Evolutionary conservation across 768 basidiomycete genomes (phyloP).

Genomic region (Boletus insuetus): DNA sequence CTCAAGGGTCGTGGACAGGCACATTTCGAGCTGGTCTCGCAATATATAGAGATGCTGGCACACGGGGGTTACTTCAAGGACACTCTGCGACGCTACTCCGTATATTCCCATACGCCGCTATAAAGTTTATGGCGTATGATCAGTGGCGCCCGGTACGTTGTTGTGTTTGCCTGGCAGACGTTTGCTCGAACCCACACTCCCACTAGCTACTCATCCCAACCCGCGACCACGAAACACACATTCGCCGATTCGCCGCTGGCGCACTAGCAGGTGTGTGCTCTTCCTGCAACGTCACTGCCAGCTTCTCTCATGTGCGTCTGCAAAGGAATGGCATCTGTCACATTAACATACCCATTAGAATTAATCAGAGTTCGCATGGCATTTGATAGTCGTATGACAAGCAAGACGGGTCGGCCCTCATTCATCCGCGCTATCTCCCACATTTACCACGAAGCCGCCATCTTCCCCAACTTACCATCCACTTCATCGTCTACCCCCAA

Average conservation of each 20-base stretch:
- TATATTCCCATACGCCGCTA: conserved; percentile 94
- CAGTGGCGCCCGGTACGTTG: conserved; percentile 68
- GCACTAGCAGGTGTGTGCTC: conserved; percentile 71
- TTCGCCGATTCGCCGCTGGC: conserved; percentile 81
- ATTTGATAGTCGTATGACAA: conserved; percentile 40
- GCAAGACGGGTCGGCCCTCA: conserved; percentile 41
- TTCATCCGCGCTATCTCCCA: conserved; percentile 54
- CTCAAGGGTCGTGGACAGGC: conserved; percentile 81
- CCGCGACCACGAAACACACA: conserved; percentile 69
- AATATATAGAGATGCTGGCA: conserved; percentile 67
- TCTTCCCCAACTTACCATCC: conserved; percentile 20
- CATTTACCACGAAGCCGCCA: conserved; percentile 68
- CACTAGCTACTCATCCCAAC: conserved; percentile 83
- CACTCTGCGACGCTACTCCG: conserved; percentile 93
- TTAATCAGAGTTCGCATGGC: conserved; percentile 95
- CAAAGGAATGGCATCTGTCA: conserved; percentile 81
- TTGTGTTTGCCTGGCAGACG: not conserved
- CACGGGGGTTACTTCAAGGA: conserved; percentile 87
- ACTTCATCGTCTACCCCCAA: conserved; percentile 18
- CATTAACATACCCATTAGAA: conserved; percentile 94
- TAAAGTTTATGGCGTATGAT: conserved; percentile 98
- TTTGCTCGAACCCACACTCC: not conserved
- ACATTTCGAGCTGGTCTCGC: conserved; percentile 70
- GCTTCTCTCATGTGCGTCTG: not conserved
- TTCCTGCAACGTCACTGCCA: not conserved